Percentiles rank a stretch among this genome's conserved stretches.
These are phyloP conservation scores for Sutorius australiensis DNA, from an alignment of 768 basidiomycete species.

Conservation along the genomic window DNA sequence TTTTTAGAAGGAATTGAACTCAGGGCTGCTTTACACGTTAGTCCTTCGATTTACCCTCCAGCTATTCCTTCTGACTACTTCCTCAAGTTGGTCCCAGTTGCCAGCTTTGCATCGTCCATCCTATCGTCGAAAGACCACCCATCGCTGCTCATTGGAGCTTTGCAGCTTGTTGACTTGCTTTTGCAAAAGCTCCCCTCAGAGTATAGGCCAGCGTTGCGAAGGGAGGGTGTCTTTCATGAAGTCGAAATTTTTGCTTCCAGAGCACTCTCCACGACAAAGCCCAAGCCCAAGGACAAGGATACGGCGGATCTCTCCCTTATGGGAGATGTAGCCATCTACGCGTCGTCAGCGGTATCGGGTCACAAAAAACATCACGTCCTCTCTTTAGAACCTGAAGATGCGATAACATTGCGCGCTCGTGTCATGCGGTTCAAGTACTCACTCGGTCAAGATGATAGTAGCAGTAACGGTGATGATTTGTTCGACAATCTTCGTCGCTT, in stretches of 20 bases:
- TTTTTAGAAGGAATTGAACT: constrained; percentile 79
- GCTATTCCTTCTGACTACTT: constrained; percentile 8
- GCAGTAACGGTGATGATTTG: constrained; percentile 55
- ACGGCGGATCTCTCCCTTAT: constrained; percentile 32
- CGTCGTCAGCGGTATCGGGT: constrained; percentile 51
- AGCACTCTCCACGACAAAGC: constrained; percentile 49
- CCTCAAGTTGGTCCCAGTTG: constrained; percentile 87
- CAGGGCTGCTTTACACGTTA: constrained; percentile 70
- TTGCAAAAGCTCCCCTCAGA: constrained; percentile 77
- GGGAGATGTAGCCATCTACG: constrained; percentile 35
- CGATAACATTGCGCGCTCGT: constrained; percentile 86
- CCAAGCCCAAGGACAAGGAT: constrained; percentile 48
- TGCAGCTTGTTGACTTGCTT: constrained; percentile 92
- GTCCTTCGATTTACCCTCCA: constrained; percentile 25
- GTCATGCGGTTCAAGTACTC: constrained; percentile 84
- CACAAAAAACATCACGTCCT: constrained; percentile 69
- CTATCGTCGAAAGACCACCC: constrained; percentile 90
- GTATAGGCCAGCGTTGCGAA: constrained; percentile 85
- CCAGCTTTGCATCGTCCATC: constrained; percentile 92
- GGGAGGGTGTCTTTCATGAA: constrained; percentile 97
- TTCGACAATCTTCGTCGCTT: constrained; percentile 60
- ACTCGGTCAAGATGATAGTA: constrained; percentile 49
- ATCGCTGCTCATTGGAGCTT: constrained; percentile 77
- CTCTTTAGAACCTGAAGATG: constrained; percentile 81
- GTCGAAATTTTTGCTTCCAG: constrained; percentile 74